Conservation (phyloP, 2,329 filamentous ascomycete species). For the Xylariales sp. region DNA sequence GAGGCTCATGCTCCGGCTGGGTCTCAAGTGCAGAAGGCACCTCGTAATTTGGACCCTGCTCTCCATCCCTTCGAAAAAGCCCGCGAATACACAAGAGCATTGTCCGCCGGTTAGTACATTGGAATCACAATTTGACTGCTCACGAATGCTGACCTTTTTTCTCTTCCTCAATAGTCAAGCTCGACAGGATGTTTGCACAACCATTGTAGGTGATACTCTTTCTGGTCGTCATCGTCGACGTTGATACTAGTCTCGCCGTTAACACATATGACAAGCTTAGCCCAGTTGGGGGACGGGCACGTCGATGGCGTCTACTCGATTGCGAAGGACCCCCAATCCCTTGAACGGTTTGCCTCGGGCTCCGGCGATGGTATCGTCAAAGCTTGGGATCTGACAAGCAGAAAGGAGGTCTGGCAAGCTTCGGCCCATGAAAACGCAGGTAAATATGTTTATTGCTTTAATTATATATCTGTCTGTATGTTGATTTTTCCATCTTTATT, state of each 20-base stretch:
- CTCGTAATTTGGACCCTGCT: slow-evolving; percentile 68
- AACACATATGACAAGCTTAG: slow-evolving; percentile 46
- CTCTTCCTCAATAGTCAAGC: no score
- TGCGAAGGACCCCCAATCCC: slow-evolving; percentile 71
- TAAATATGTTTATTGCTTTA: slow-evolving; percentile 51
- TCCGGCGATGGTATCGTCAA: slow-evolving; percentile 88
- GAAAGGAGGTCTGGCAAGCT: slow-evolving; percentile 67
- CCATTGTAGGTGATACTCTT: no score
- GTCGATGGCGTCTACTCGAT: slow-evolving; percentile 85
- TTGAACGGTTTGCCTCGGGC: slow-evolving; percentile 74
- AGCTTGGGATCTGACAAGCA: slow-evolving; percentile 75
- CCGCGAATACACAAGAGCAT: slow-evolving; percentile 64
- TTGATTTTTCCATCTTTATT: not conserved
- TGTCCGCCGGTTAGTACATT: no score
- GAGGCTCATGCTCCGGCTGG: slow-evolving; percentile 63
- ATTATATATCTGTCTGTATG: not conserved
- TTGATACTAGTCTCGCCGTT: no score
- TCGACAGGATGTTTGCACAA: slow-evolving; percentile 56
- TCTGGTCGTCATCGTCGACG: slow-evolving; percentile 52
- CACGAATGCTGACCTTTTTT: not conserved
- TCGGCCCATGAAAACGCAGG: slow-evolving; percentile 91
- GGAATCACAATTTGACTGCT: no score
- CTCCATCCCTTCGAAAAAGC: slow-evolving; percentile 89
- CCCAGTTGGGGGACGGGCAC: slow-evolving; percentile 82
- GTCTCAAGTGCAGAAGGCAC: slow-evolving; percentile 58